Evolutionary conservation across 2,329 filamentous ascomycete genomes (phyloP).

Genomic region (Monosporascus sp.): DNA sequence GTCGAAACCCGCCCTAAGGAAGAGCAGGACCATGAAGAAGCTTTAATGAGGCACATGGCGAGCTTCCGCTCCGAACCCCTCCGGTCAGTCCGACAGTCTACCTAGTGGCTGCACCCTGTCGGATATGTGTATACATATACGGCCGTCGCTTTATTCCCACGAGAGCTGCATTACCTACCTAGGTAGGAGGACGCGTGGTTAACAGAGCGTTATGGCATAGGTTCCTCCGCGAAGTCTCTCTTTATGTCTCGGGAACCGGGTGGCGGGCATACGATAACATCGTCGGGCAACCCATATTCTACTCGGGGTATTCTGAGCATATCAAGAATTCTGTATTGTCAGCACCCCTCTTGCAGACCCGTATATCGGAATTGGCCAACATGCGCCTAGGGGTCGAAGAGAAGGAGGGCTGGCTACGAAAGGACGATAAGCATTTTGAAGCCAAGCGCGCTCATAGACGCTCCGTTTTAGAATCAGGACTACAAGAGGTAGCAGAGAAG

Average conservation of each 20-base stretch:
- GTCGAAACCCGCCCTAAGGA: conserved; percentile 46
- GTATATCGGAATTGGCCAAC: conserved; percentile 72
- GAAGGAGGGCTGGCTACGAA: conserved; percentile 62
- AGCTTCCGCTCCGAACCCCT: conserved; percentile 71
- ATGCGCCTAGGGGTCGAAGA: conserved; percentile 71
- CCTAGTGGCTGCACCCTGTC: too few relatives aligned
- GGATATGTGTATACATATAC: too few relatives aligned
- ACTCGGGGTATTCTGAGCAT: conserved; percentile 82
- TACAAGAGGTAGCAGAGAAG: conserved; percentile 77
- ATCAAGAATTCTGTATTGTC: conserved; percentile 77
- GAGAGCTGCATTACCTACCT: neutral
- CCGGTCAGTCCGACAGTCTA: conserved; percentile 34
- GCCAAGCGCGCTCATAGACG: conserved; percentile 50
- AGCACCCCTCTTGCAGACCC: conserved; percentile 67
- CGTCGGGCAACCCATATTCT: conserved; percentile 90
- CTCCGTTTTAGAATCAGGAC: conserved; percentile 62
- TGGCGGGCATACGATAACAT: conserved; percentile 93
- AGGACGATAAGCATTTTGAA: conserved; percentile 49
- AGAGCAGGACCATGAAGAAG: conserved; percentile 55
- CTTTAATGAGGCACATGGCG: conserved; percentile 75
- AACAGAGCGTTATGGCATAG: conserved; percentile 38
- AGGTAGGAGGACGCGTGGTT: neutral
- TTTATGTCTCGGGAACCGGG: conserved; percentile 87
- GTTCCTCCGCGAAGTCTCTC: conserved; percentile 87
- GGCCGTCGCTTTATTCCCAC: too few relatives aligned